Evolutionary conservation across 2,329 filamentous ascomycete genomes (phyloP).

Genomic region (Albophoma yamanashiensis): DNA sequence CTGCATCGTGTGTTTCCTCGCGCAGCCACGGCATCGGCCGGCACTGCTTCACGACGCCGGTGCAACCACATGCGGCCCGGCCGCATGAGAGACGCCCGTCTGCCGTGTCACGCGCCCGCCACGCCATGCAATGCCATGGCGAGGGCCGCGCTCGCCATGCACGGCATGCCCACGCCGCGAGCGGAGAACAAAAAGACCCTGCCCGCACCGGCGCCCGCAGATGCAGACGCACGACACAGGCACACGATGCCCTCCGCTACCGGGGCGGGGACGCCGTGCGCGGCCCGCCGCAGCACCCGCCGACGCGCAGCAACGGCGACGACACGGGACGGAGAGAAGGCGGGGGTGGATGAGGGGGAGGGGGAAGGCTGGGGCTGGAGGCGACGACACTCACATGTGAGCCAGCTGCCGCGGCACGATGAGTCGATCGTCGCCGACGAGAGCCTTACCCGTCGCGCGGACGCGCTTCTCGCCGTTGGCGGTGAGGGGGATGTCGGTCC

Average conservation of each 20-base stretch:
- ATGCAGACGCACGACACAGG: background rate
- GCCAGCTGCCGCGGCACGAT: constrained; percentile 74
- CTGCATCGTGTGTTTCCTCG: background rate
- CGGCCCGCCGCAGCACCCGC: background rate
- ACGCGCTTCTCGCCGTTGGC: constrained; percentile 69
- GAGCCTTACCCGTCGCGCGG: constrained; percentile 65
- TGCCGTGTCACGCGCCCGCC: background rate
- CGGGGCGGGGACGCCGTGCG: background rate
- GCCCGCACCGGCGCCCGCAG: background rate
- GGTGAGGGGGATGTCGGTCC: constrained; percentile 79
- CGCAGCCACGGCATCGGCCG: background rate
- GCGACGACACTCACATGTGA: constrained; percentile 63
- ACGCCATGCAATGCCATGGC: background rate
- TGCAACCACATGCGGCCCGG: background rate
- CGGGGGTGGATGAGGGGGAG: background rate
- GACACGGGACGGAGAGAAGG: background rate
- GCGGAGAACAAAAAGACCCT: background rate
- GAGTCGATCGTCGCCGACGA: constrained; percentile 74
- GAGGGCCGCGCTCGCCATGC: background rate
- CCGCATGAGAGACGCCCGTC: background rate
- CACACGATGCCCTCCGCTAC: background rate
- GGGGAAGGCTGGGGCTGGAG: background rate
- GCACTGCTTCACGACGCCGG: background rate
- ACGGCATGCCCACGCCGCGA: background rate
- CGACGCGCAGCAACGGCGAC: background rate